phyloP scores from a whole-genome alignment of 148 eudicot species.

The Selenicereus undatus region DNA sequence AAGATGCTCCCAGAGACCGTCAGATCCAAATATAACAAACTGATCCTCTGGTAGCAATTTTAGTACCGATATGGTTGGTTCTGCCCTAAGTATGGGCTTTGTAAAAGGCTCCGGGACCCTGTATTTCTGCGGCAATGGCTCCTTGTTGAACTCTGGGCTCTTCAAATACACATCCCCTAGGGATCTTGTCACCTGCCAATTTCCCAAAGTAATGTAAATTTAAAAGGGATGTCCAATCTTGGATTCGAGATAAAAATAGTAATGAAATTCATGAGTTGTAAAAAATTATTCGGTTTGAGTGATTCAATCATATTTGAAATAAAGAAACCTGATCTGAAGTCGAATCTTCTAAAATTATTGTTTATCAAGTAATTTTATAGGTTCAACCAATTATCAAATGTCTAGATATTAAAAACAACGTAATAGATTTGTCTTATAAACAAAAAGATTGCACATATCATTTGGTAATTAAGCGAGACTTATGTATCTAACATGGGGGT shows the following conservation, averaged over 20 bases:
- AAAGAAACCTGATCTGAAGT: no score
- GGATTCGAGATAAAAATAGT: neutral
- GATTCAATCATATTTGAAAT: no score
- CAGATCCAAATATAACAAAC: constrained; percentile 79
- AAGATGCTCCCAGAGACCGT: constrained; percentile 93
- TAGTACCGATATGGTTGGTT: constrained; percentile 56
- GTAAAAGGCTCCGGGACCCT: constrained; percentile 48
- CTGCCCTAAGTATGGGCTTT: constrained; percentile 61
- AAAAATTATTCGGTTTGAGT: no score
- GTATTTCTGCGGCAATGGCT: constrained; percentile 60
- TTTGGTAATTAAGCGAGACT: no score
- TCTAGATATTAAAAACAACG: no score
- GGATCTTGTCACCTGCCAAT: constrained; percentile 64
- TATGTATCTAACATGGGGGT: no score
- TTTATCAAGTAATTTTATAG: no score
- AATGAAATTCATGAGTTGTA: neutral
- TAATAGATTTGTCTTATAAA: no score
- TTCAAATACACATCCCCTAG: constrained; percentile 87
- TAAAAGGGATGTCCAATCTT: neutral
- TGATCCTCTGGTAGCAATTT: constrained; percentile 62
- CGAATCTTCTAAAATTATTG: no score
- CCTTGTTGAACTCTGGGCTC: constrained; percentile 70
- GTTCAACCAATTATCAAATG: no score
- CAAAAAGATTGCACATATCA: no score
- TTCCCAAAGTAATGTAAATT: neutral